Evolutionary conservation across 169 alveolate genomes (phyloP).

Genomic region (Pseudocohnilembus persalinus): DNA sequence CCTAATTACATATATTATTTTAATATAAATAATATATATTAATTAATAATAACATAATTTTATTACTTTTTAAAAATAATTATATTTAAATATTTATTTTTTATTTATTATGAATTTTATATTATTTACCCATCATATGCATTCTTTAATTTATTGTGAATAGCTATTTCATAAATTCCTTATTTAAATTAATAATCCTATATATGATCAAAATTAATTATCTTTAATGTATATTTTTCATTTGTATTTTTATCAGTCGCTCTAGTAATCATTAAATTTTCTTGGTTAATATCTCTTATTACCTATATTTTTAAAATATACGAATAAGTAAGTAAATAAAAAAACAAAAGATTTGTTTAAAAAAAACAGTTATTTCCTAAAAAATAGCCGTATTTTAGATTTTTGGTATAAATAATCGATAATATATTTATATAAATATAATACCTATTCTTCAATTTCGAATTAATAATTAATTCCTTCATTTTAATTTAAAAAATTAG

Average conservation of each 20-base stretch:
- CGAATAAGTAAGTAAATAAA: too few species aligned
- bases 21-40: not conserved
- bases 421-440: too few species aligned
- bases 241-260: slow-evolving; percentile 36
- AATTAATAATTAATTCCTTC: slow-evolving; percentile 15
- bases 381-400: too few species aligned
- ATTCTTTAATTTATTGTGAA: slow-evolving; percentile 4
- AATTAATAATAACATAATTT: not conserved
- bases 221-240: slow-evolving; percentile 30
- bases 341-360: too few species aligned
- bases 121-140: slow-evolving; percentile 1
- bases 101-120: not conserved
- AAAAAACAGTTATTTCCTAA: too few species aligned
- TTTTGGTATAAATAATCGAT: too few species aligned
- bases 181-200: slow-evolving; percentile 42
- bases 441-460: slow-evolving; percentile 20
- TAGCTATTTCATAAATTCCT: slow-evolving; percentile 37
- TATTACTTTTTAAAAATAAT: not conserved
- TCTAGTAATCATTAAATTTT: slow-evolving; percentile 24
- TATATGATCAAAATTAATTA: slow-evolving; percentile 35
- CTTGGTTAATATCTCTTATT: slow-evolving; percentile 34
- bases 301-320: too few species aligned
- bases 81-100: not conserved
- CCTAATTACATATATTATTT: not conserved
- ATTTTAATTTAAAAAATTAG: slow-evolving; percentile 23